phyloP scores from a whole-genome alignment of 768 basidiomycete species.

The Lepiota brunneoincarnata region DNA sequence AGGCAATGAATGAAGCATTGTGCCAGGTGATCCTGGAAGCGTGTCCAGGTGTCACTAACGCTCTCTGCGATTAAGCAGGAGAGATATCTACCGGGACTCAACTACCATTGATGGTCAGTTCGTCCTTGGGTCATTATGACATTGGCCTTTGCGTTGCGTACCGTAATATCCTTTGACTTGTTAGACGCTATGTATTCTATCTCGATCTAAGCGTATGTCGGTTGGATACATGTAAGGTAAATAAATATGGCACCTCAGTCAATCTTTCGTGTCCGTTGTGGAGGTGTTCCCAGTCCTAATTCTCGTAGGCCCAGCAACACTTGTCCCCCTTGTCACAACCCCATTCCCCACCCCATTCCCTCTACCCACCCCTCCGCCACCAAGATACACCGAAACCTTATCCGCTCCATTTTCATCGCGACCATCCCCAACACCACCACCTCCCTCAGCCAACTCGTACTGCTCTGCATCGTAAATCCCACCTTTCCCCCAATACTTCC shows the following conservation, averaged over 20 bases:
- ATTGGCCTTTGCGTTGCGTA: too few species aligned
- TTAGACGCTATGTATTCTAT: too few species aligned
- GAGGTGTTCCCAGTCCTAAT: conserved; percentile 9
- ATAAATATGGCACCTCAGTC: conserved; percentile 1
- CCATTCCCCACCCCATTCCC: not conserved
- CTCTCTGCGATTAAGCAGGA: too few species aligned
- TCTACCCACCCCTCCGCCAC: not conserved
- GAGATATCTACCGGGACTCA: too few species aligned
- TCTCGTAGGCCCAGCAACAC: conserved; percentile 3
- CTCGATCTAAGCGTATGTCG: not conserved
- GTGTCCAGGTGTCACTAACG: too few species aligned
- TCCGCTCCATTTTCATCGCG: not conserved
- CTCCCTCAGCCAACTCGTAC: conserved; percentile 10
- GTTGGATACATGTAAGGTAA: not conserved
- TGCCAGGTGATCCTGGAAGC: too few species aligned
- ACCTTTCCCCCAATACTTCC: conserved; percentile 75
- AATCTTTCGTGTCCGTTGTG: conserved; percentile 6
- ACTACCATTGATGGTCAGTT: too few species aligned
- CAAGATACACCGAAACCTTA: conserved; percentile 9
- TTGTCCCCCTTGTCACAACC: not conserved
- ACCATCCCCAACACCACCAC: not conserved
- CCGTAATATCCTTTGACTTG: too few species aligned
- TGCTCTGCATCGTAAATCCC: conserved; percentile 15
- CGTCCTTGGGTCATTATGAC: too few species aligned
- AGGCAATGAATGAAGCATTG: too few species aligned